phyloP scores from a whole-genome alignment of 2,329 filamentous ascomycete species.

The Pseudogymnoascus sp. region DNA sequence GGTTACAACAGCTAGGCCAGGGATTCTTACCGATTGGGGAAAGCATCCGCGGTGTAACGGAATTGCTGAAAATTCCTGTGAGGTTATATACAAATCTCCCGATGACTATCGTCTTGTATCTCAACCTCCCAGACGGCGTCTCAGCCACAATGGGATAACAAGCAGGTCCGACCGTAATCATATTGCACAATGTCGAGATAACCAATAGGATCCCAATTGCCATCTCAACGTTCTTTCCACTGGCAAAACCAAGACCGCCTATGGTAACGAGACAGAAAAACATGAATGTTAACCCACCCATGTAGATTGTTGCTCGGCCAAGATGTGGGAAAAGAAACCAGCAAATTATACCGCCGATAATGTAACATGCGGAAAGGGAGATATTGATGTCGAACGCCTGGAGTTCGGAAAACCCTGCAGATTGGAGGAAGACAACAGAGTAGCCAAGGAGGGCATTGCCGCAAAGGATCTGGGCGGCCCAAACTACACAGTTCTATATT shows the following conservation, averaged over 20 bases:
- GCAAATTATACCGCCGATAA: constrained; percentile 33
- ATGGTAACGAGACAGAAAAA: constrained; percentile 51
- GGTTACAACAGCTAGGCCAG: constrained; percentile 10
- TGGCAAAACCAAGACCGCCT: constrained; percentile 81
- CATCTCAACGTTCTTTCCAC: constrained; percentile 49
- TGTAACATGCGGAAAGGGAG: constrained; percentile 34
- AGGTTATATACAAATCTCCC: constrained; percentile 25
- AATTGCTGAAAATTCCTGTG: constrained; percentile 24
- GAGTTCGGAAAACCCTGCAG: constrained; percentile 31
- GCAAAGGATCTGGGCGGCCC: constrained; percentile 34
- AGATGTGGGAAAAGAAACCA: constrained; percentile 36
- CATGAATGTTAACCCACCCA: constrained; percentile 34
- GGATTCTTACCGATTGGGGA: constrained; percentile 20
- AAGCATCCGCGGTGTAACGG: constrained; percentile 24
- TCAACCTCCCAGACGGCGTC: constrained; percentile 20
- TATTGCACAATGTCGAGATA: constrained; percentile 28
- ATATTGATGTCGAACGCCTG: constrained; percentile 36
- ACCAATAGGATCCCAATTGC: constrained; percentile 31
- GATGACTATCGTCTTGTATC: constrained; percentile 25
- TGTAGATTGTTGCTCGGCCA: constrained; percentile 36
- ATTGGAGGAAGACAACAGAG: constrained; percentile 33
- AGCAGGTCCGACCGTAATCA: constrained; percentile 31
- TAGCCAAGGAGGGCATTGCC: constrained; percentile 33
- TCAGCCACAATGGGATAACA: constrained; percentile 25
- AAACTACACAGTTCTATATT: constrained; percentile 32